Evolutionary conservation across 805 yeast species (phyloP).

Genomic region (Nakazawaea laoshanensis): DNA sequence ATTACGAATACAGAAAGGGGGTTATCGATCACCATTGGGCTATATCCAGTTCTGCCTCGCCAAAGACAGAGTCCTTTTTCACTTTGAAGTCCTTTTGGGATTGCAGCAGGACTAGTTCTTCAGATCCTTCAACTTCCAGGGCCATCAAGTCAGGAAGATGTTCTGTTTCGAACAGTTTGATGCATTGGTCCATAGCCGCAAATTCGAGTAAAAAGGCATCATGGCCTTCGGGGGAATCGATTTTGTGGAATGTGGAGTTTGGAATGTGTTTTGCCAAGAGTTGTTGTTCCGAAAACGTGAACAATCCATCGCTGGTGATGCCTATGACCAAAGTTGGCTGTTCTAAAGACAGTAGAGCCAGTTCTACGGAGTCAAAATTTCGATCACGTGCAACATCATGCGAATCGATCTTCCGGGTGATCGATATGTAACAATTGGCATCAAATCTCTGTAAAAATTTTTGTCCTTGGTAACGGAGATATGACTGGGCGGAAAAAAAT

Average conservation of each 20-base stretch:
- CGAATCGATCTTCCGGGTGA: constrained; percentile 88
- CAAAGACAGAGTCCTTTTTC: constrained; percentile 67
- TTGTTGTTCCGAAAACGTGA: constrained; percentile 88
- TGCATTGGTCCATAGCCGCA: constrained; percentile 64
- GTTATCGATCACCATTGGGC: constrained; percentile 71
- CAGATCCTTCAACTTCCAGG: constrained; percentile 34
- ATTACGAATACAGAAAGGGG: too few relatives aligned
- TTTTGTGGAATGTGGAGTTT: constrained; percentile 55
- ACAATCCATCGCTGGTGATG: constrained; percentile 84
- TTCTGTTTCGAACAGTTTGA: constrained; percentile 54
- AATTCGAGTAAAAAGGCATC: constrained; percentile 94
- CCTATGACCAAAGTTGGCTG: constrained; percentile 86
- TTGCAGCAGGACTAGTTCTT: constrained; percentile 35
- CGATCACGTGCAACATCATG: constrained; percentile 88
- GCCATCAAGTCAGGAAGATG: constrained; percentile 53
- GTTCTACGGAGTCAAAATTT: constrained; percentile 30
- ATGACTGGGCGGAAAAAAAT: constrained; percentile 91
- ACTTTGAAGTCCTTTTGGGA: constrained; percentile 26
- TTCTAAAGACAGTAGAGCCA: constrained; percentile 48
- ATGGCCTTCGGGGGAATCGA: constrained; percentile 93
- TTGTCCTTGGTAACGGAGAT: constrained; percentile 87
- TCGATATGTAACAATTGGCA: constrained; percentile 93
- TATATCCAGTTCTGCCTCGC: constrained; percentile 86
- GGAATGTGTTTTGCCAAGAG: constrained; percentile 70
- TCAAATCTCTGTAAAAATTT: constrained; percentile 88